A percentile compares a stretch with the other conserved stretches of the same genome.
These are phyloP conservation scores for Solanum medicagineum DNA, from an alignment of 257 asterid genomes.

Conservation along the genomic window DNA sequence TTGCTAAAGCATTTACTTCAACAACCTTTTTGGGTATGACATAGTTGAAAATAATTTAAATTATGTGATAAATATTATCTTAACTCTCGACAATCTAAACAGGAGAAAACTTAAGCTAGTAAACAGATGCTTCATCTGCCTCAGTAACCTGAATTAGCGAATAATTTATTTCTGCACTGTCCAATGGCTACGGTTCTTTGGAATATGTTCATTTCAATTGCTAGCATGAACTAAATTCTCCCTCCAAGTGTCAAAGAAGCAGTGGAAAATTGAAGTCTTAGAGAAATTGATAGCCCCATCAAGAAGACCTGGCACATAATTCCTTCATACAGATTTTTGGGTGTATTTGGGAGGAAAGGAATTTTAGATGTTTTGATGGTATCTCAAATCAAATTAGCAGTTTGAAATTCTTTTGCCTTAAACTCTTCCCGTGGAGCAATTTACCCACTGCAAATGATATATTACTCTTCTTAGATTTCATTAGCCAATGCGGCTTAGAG, in stretches of 20 bases:
- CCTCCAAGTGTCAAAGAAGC: no score
- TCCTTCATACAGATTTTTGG: neutral
- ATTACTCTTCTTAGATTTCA: no score
- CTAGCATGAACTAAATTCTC: no score
- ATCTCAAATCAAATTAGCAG: neutral
- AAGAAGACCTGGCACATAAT: neutral
- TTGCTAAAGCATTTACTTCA: no score
- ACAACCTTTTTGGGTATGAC: no score
- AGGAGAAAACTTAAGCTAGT: neutral
- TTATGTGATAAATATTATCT: neutral
- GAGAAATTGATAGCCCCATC: neutral
- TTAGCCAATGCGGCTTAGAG: no score
- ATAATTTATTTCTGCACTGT: neutral
- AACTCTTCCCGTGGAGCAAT: no score
- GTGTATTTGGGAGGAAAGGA: neutral
- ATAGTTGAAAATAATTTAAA: no score
- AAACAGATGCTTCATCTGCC: neutral
- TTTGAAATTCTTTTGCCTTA: no score
- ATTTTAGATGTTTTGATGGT: neutral
- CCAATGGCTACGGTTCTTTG: neutral
- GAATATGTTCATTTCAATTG: neutral
- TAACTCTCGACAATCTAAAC: no score
- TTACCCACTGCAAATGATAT: no score
- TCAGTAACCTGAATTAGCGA: neutral
- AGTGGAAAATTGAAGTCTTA: no score